Percentiles rank a stretch among this genome's conserved stretches.
Evolutionary conservation across 495 filamentous ascomycete genomes (phyloP).

Genomic region (Hypoxylon lienhwacheense): DNA sequence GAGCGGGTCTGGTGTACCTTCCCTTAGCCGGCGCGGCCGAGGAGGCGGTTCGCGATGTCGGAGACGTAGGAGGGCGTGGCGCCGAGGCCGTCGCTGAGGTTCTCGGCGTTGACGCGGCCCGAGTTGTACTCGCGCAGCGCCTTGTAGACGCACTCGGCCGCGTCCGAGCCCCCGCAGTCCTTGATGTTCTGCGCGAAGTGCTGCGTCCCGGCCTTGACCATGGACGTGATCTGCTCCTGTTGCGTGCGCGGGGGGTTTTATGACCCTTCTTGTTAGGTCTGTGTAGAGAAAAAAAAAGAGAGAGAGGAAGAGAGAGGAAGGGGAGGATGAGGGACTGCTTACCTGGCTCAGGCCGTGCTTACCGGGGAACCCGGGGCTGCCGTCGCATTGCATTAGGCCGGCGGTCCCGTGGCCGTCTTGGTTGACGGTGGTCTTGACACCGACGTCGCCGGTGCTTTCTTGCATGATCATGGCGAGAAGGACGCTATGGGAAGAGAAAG

Average conservation of each 20-base stretch:
- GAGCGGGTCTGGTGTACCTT: too few species aligned
- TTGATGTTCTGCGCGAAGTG: constrained; percentile 43
- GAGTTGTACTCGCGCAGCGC: constrained; percentile 49
- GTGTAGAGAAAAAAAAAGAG: neutral
- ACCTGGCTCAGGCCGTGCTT: constrained; percentile 44
- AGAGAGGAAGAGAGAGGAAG: neutral
- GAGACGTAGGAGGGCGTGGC: constrained; percentile 45
- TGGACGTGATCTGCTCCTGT: constrained; percentile 43
- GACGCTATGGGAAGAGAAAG: constrained; percentile 13
- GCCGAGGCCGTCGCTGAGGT: constrained; percentile 43
- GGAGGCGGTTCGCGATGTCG: constrained; percentile 45
- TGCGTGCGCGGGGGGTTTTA: too few species aligned
- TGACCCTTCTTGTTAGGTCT: constrained; percentile 2
- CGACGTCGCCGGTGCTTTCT: constrained; percentile 47
- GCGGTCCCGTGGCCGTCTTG: constrained; percentile 39
- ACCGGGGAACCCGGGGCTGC: constrained; percentile 36
- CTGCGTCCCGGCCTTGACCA: constrained; percentile 43
- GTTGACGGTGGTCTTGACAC: constrained; percentile 42
- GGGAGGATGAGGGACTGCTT: constrained; percentile 1
- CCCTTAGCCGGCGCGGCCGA: constrained; percentile 39
- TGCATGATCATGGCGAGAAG: constrained; percentile 52
- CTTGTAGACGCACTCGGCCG: constrained; percentile 44
- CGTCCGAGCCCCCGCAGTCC: constrained; percentile 36
- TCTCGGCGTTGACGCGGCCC: constrained; percentile 39
- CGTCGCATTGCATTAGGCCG: constrained; percentile 45